phyloP scores from a whole-genome alignment of 768 basidiomycete species.

The Xerocomellus intermedius region DNA sequence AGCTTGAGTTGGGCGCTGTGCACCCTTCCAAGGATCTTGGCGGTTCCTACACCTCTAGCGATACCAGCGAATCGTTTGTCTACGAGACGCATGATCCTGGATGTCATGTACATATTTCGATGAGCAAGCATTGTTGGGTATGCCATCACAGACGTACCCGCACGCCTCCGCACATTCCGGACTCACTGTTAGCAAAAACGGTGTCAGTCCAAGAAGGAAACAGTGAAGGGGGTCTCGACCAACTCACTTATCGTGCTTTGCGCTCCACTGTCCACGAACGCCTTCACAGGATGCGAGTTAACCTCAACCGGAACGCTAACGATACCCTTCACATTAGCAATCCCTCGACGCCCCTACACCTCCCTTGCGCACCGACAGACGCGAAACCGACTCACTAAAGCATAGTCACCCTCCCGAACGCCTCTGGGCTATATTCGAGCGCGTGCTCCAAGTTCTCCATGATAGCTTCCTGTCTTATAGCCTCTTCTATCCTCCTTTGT shows the following conservation, averaged over 20 bases:
- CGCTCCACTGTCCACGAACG: slow-evolving; percentile 98
- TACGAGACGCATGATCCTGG: slow-evolving; percentile 87
- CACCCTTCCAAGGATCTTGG: slow-evolving; percentile 89
- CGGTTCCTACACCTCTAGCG: slow-evolving; percentile 92
- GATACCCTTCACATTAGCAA: slow-evolving; percentile 11
- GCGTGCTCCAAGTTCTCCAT: slow-evolving; percentile 93
- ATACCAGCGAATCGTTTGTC: slow-evolving; percentile 88
- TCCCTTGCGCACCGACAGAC: neutral
- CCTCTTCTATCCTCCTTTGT: slow-evolving; percentile 90
- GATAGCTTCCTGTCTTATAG: slow-evolving; percentile 85
- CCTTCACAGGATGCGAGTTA: slow-evolving; percentile 86
- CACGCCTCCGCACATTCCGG: slow-evolving; percentile 90
- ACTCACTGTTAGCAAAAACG: slow-evolving; percentile 56
- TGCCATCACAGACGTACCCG: slow-evolving; percentile 52
- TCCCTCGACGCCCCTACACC: neutral
- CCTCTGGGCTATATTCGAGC: slow-evolving; percentile 88
- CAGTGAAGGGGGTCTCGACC: neutral
- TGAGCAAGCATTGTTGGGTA: neutral
- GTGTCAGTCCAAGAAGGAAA: slow-evolving; percentile 1
- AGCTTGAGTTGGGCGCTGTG: slow-evolving; percentile 93
- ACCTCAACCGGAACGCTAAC: slow-evolving; percentile 86
- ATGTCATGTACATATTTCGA: neutral
- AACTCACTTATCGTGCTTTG: slow-evolving; percentile 92
- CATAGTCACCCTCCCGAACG: slow-evolving; percentile 94
- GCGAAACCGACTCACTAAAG: slow-evolving; percentile 70